Base-by-base conservation (phyloP, 768 basidiomycete species). In the Asterophora lycoperdoides region DNA sequence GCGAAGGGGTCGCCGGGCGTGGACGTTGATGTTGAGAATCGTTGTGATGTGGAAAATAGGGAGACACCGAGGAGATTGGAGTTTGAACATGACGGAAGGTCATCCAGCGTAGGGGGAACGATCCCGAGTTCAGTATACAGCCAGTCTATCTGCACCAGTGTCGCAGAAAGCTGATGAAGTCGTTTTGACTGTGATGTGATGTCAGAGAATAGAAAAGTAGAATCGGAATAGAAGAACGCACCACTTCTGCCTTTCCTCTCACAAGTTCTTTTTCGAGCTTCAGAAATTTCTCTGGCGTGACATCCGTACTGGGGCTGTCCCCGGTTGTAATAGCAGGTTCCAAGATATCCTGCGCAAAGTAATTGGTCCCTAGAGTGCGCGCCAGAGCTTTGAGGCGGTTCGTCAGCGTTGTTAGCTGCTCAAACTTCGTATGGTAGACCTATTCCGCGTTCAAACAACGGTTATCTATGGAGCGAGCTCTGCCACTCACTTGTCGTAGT, bases 201-300 rank as follows among this genome's bases (percentile, higher is more conserved):
- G 50, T 38, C 51, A 42, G 45, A 43, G 4, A 15, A 44, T 26
- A 17, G 36, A 10, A 15, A 9, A 14, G 19, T 34, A 13, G 13
- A 18, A 8, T n/a, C 34, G 42, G 19, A 38, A 40, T 33, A 10
- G 20, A 34, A 44, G 4, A 17, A 73, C 87, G 60, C 57, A 91
- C 87, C 46, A 91, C 77, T 78, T 94, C 92, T n/a, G 79, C 78
- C 65, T 92, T 92, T 9, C 89, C 90, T 45, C 86, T 74, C 8
- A 88, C 83, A 14, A 93, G 76, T 59, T 93, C 90, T 62, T 88
- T 86, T 72, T 93, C 89, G 5, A 94, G 70, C 57, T 73, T 84
- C 39, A 80, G 75, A 60, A 94, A 89, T 10, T 87, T 78, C 55
- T 93, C 90, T 0, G 86, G 84, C 9, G 83, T 84, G 13, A 93